Conservation (phyloP, 192 early-diverging fungal genomes). For the Paraglomus occultum region DNA sequence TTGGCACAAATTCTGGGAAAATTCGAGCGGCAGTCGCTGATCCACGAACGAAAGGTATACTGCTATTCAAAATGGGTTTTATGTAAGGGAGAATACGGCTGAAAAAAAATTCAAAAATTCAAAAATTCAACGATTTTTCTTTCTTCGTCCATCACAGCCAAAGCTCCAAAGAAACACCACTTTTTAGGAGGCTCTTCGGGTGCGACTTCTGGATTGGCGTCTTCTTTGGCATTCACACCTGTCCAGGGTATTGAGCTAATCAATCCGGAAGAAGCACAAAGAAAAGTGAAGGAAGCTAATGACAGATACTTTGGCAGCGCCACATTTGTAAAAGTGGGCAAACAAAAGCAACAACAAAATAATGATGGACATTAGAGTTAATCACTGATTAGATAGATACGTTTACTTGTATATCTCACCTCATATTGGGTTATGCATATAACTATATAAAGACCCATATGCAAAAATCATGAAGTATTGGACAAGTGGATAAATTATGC, state of each 20-base stretch:
- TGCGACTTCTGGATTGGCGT: constrained; percentile 74
- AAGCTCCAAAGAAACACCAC: constrained; percentile 56
- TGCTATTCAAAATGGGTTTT: constrained; percentile 33
- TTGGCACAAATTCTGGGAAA: constrained; percentile 76
- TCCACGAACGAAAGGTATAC: constrained; percentile 64
- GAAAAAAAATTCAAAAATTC: too few relatives aligned
- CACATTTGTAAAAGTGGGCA: constrained; percentile 56
- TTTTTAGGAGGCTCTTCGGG: constrained; percentile 41
- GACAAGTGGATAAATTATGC: too few relatives aligned
- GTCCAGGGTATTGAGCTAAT: constrained; percentile 92
- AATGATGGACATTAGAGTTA: too few relatives aligned
- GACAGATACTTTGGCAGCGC: constrained; percentile 76
- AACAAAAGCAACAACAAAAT: constrained; percentile 33
- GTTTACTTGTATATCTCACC: too few relatives aligned
- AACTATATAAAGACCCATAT: too few relatives aligned
- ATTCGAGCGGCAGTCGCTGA: constrained; percentile 72
- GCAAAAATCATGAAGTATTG: too few relatives aligned
- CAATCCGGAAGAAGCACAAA: constrained; percentile 70
- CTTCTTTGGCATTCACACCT: constrained; percentile 92
- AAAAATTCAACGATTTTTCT: constrained; percentile 36
- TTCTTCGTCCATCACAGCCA: constrained; percentile 32
- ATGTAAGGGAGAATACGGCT: neutral
- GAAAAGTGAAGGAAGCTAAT: constrained; percentile 61
- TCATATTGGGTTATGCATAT: too few relatives aligned
- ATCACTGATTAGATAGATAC: too few relatives aligned